phyloP scores from a whole-genome alignment of 768 basidiomycete genomes.

The Trametes punicea region DNA sequence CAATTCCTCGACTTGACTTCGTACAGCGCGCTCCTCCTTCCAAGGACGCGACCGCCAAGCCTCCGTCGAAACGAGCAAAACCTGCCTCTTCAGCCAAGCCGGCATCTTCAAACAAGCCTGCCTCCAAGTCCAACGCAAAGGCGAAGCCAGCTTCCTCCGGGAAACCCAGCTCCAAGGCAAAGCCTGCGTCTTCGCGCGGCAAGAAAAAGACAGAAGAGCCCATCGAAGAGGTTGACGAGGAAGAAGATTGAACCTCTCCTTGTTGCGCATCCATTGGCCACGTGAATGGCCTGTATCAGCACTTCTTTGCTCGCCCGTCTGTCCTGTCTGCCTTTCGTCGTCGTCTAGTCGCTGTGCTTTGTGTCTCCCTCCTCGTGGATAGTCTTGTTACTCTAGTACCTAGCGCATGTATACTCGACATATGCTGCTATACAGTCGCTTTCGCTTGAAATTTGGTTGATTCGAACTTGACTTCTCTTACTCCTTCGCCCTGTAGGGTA shows the following conservation, averaged over 20 bases:
- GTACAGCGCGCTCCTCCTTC: constrained; percentile 23
- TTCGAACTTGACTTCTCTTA: too few relatives aligned
- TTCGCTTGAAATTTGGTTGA: neutral
- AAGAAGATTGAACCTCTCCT: constrained; percentile 14
- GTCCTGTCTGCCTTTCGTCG: neutral
- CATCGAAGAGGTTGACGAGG: constrained; percentile 20
- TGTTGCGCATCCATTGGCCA: neutral
- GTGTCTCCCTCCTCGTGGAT: constrained; percentile 2
- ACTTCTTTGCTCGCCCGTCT: neutral
- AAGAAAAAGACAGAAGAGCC: constrained; percentile 23
- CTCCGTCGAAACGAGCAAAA: constrained; percentile 24
- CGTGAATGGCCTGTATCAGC: neutral
- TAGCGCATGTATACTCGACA: constrained; percentile 13
- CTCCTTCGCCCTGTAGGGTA: too few relatives aligned
- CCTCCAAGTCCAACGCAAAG: too few relatives aligned
- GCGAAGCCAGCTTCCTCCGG: neutral
- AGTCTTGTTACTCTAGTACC: constrained; percentile 9
- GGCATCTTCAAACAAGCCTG: neutral
- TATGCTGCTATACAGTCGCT: constrained; percentile 8
- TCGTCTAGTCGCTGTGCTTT: constrained; percentile 9
- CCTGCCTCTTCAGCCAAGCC: constrained; percentile 18
- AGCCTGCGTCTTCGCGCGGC: constrained; percentile 23
- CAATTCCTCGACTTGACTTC: neutral
- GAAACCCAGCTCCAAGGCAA: constrained; percentile 22
- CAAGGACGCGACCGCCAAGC: constrained; percentile 20